Percentiles rank a stretch among this genome's conserved stretches.
Evolutionary conservation across 2,329 filamentous ascomycete genomes (phyloP).

Genomic region (Colletotrichum gigasporum): DNA sequence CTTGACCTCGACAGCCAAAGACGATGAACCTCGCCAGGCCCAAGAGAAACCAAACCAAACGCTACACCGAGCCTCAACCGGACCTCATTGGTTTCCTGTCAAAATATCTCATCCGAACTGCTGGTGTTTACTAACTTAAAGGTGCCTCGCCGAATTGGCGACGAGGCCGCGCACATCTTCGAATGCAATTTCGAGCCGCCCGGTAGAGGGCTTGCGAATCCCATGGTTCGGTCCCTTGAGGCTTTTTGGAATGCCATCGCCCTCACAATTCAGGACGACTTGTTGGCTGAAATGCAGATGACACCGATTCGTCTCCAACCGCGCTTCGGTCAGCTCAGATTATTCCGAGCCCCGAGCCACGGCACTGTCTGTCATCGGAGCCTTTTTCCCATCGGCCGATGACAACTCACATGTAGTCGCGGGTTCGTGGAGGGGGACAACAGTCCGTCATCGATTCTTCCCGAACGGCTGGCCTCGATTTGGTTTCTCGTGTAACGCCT

Average conservation of each 20-base stretch:
- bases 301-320: not conserved
- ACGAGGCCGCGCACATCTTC: too few relatives aligned
- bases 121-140: not conserved
- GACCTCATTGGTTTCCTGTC: not conserved
- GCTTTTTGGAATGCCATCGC: not conserved
- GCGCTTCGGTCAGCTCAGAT: not conserved
- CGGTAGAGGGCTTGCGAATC: not conserved
- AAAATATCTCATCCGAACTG: constrained; percentile 3
- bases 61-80: not conserved
- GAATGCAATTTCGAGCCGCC: not conserved
- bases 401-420: constrained; percentile 17
- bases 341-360: constrained; percentile 11
- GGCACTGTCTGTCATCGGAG: not conserved
- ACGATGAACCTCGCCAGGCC: not conserved
- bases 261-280: not conserved
- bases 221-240: not conserved
- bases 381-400: not conserved
- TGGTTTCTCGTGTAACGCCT: not conserved
- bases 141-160: not conserved
- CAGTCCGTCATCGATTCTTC: not conserved
- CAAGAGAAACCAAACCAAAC: not conserved
- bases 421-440: not conserved
- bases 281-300: not conserved
- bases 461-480: not conserved
- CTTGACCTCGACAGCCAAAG: not conserved